These are phyloP conservation scores for Pythium myriotylum DNA, from an alignment of 352 stramenopile species.

Conservation along the genomic window DNA sequence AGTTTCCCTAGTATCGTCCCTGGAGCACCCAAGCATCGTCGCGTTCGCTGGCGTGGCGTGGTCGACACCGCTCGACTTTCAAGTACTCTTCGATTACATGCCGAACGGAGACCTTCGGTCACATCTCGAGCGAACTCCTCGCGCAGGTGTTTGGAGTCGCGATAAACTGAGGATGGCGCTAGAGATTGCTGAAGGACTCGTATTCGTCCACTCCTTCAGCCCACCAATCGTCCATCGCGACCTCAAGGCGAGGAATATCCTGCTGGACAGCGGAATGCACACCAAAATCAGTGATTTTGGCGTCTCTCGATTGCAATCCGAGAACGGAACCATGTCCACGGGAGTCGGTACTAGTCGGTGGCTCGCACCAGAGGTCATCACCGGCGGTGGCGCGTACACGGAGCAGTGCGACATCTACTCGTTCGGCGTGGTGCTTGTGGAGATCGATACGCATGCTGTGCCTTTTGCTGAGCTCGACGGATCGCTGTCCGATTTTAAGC, in stretches of 20 bases:
- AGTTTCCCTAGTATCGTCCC: not conserved
- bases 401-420: constrained; percentile 20
- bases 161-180: not conserved
- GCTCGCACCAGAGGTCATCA: not conserved
- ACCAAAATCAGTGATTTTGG: too few relatives aligned
- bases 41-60: not conserved
- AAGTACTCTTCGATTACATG: not conserved
- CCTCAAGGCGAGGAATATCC: too few relatives aligned
- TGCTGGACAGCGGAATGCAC: too few relatives aligned
- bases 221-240: too few relatives aligned
- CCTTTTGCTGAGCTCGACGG: too few relatives aligned
- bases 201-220: too few relatives aligned
- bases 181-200: too few relatives aligned
- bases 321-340: too few relatives aligned
- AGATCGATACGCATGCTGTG: not conserved
- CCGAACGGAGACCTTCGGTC: not conserved
- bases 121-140: not conserved
- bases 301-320: too few relatives aligned
- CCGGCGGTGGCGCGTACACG: not conserved
- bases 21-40: not conserved
- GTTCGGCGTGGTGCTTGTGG: constrained; percentile 19
- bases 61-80: not conserved
- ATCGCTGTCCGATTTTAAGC: too few relatives aligned
- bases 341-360: not conserved
- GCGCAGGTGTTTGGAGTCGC: not conserved